Conservation (phyloP, 306 rosid species). For the Corylus heterophylla region DNA sequence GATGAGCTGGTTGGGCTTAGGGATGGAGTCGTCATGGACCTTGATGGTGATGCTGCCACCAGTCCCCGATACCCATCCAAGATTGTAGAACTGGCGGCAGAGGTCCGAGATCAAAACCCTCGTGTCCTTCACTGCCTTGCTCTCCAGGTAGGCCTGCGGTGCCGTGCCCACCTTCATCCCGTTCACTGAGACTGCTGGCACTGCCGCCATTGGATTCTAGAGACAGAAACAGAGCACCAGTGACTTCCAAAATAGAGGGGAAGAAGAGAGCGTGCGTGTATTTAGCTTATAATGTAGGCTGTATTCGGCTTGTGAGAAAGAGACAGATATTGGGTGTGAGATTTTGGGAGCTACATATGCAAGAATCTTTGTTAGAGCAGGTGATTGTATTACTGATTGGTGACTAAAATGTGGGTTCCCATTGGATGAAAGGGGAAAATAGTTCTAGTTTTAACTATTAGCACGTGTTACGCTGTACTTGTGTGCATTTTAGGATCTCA, state of each 20-base stretch:
- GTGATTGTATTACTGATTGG: neutral
- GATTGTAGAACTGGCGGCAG: constrained; percentile 86
- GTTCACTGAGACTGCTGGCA: constrained; percentile 36
- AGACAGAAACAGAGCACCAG: constrained; percentile 18
- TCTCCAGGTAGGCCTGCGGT: constrained; percentile 67
- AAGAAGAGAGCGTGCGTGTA: neutral
- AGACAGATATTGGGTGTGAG: neutral
- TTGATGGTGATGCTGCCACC: constrained; percentile 93
- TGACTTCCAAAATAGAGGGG: constrained; percentile 1
- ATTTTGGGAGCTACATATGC: too few relatives aligned
- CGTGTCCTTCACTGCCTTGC: constrained; percentile 71
- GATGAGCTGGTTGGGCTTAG: constrained; percentile 68
- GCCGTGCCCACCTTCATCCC: constrained; percentile 47
- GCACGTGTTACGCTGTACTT: too few relatives aligned
- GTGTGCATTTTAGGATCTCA: too few relatives aligned
- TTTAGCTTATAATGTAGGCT: constrained; percentile 30
- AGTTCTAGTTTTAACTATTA: too few relatives aligned
- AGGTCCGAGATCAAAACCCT: constrained; percentile 73
- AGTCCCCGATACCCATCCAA: constrained; percentile 94
- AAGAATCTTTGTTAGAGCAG: neutral
- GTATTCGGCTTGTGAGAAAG: neutral
- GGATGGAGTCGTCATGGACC: constrained; percentile 77
- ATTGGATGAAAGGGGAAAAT: neutral
- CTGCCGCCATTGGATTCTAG: constrained; percentile 36
- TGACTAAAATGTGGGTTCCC: neutral